Percentiles rank a stretch among this genome's conserved stretches.
phyloP scores from a whole-genome alignment of 2,329 filamentous ascomycete species.

The Ophiobolus disseminans region DNA sequence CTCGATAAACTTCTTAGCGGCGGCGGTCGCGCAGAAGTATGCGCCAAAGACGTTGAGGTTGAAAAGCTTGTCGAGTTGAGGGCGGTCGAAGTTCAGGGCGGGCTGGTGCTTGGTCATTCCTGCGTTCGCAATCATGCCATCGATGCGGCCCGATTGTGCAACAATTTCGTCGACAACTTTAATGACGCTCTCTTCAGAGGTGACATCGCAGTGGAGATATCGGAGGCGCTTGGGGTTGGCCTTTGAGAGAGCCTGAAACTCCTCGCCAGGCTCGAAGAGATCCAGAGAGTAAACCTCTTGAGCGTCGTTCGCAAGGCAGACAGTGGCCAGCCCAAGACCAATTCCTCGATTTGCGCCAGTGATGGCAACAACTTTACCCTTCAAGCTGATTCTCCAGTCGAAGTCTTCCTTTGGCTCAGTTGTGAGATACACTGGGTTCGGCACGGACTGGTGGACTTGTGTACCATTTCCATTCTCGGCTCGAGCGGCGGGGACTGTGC shows the following conservation, averaged over 20 bases:
- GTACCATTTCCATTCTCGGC: slow-evolving; percentile 14
- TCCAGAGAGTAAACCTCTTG: slow-evolving; percentile 59
- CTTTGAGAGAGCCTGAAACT: slow-evolving; percentile 53
- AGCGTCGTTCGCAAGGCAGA: slow-evolving; percentile 57
- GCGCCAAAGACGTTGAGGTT: slow-evolving; percentile 58
- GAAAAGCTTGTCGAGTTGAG: slow-evolving; percentile 57
- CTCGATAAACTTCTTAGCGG: slow-evolving; percentile 54
- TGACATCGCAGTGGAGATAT: slow-evolving; percentile 59
- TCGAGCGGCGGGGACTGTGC: slow-evolving; percentile 19
- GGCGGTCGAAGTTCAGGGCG: slow-evolving; percentile 59
- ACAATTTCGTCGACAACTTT: slow-evolving; percentile 57
- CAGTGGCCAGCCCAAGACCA: slow-evolving; percentile 56
- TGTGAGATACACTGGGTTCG: slow-evolving; percentile 47
- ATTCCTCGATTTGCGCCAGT: slow-evolving; percentile 47
- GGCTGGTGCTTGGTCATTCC: slow-evolving; percentile 61
- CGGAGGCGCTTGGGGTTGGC: slow-evolving; percentile 52
- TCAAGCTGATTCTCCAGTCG: slow-evolving; percentile 55
- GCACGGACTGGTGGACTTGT: slow-evolving; percentile 31
- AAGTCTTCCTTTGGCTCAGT: slow-evolving; percentile 55
- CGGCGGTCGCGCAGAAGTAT: slow-evolving; percentile 56
- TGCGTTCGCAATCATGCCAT: slow-evolving; percentile 62
- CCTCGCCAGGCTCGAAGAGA: slow-evolving; percentile 56
- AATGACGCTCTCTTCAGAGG: slow-evolving; percentile 55
- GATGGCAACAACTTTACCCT: slow-evolving; percentile 50
- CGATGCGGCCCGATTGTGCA: slow-evolving; percentile 54